These are phyloP conservation scores for Cyberlindnera galapagoensis DNA, from an alignment of 805 yeast species.

Conservation along the genomic window DNA sequence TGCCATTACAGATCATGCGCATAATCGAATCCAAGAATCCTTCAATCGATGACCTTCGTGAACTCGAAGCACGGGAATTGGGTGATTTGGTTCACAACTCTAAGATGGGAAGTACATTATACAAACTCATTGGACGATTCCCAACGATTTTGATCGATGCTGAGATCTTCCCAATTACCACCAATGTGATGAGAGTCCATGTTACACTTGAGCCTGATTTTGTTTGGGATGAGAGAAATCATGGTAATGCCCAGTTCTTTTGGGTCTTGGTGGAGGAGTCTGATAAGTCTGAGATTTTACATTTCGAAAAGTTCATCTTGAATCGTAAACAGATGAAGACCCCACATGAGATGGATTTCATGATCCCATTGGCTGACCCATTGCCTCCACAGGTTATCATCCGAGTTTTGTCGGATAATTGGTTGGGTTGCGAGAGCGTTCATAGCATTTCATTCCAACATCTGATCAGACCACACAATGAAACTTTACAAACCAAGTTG, in stretches of 20 bases:
- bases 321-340: slow-evolving; percentile 47
- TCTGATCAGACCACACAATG: slow-evolving; percentile 80
- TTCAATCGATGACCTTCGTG: slow-evolving; percentile 64
- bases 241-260: slow-evolving; percentile 79
- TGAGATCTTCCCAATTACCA: slow-evolving; percentile 84
- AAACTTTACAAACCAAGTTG: slow-evolving; percentile 76
- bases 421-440: slow-evolving; percentile 81
- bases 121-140: slow-evolving; percentile 57
- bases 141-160: slow-evolving; percentile 74
- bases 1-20: slow-evolving; percentile 60
- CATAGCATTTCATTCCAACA: slow-evolving; percentile 85
- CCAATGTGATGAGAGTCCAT: slow-evolving; percentile 78
- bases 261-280: slow-evolving; percentile 93
- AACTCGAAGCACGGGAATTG: slow-evolving; percentile 65
- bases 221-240: slow-evolving; percentile 74
- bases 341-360: slow-evolving; percentile 75
- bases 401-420: slow-evolving; percentile 71
- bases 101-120: slow-evolving; percentile 61
- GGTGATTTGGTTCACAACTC: slow-evolving; percentile 87
- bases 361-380: slow-evolving; percentile 87
- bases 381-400: slow-evolving; percentile 85
- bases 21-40: slow-evolving; percentile 60
- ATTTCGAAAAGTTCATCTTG: slow-evolving; percentile 74
- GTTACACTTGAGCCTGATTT: slow-evolving; percentile 68
- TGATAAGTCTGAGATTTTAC: slow-evolving; percentile 64